Percentiles rank a stretch among this genome's conserved stretches.
Conservation (phyloP, 2,329 filamentous ascomycete genomes). For the Delphinella strobiligena region DNA sequence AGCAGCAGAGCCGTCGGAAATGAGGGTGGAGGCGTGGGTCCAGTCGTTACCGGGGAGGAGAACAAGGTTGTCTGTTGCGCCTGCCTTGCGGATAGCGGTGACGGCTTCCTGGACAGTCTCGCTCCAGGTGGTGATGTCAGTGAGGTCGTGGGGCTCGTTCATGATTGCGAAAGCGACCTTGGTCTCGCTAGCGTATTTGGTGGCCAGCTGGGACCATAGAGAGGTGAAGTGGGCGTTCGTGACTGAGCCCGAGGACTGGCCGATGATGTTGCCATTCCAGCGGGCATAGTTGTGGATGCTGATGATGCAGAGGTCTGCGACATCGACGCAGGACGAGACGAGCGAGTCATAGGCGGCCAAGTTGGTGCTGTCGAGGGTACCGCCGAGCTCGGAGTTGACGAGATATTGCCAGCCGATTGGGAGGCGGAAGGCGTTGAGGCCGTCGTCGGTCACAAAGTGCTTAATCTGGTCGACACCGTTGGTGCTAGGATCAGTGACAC, state of each 20-base stretch:
- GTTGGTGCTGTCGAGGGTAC: conserved; percentile 11
- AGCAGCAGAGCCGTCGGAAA: conserved; percentile 17
- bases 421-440: conserved; percentile 46
- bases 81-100: conserved; percentile 51
- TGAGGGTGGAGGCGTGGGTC: conserved; percentile 15
- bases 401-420: conserved; percentile 27
- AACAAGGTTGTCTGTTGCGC: conserved; percentile 52
- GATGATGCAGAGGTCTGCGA: conserved; percentile 13
- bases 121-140: conserved; percentile 45
- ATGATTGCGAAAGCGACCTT: conserved; percentile 54
- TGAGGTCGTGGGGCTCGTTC: conserved; percentile 52
- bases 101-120: conserved; percentile 50
- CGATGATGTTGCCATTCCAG: conserved; percentile 51
- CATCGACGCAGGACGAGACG: conserved; percentile 10
- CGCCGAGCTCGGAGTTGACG: conserved; percentile 11
- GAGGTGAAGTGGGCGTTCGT: conserved; percentile 45
- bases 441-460: conserved; percentile 42
- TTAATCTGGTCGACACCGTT: conserved; percentile 26
- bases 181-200: conserved; percentile 42
- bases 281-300: conserved; percentile 26
- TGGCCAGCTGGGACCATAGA: conserved; percentile 45
- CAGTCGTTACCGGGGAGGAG: conserved; percentile 49
- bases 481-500: conserved; percentile 20
- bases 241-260: conserved; percentile 46
- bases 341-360: conserved; percentile 11